Conservation (phyloP, 176 grass and related monocot genomes). For the maize (Zea mays) region Zm-B73-REFERENCE-NAM-5.0 NC_050096.1:217813501-217814000, state of each 20-base stretch:
- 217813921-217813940: conserved; percentile 40
- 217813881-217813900: background rate
- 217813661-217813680: background rate
- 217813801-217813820: conserved; percentile 29
- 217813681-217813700: conserved; percentile 6
- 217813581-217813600: background rate
- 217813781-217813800: background rate
- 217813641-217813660: background rate
- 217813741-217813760: conserved; percentile 34
- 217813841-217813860: conserved; percentile 31
- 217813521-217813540: background rate
- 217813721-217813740: background rate
- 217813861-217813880: background rate
- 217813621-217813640: background rate
- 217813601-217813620: background rate
- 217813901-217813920: conserved; percentile 2
- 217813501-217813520: background rate
- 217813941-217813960: conserved; percentile 33
- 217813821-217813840: conserved; percentile 36
- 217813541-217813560: background rate
- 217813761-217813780: conserved; percentile 13
- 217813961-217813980: conserved; percentile 28
- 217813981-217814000: conserved; percentile 24
- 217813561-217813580: background rate
- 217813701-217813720: background rate